phyloP scores from a whole-genome alignment of 345 rosid genomes.

The Brassica cretica region DNA sequence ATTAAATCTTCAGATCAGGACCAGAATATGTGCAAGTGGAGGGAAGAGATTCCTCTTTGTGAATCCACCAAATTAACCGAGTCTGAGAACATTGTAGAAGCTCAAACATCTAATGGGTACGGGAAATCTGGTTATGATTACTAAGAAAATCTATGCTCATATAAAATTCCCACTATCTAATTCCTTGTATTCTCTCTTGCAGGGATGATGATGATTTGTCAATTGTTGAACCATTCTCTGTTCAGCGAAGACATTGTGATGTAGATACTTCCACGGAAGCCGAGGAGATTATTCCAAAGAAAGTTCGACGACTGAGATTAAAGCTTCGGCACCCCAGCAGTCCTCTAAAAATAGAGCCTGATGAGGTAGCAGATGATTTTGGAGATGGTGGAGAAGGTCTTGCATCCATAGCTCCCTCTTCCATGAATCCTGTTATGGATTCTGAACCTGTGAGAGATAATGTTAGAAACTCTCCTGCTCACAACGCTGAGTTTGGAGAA shows the following conservation, averaged over 20 bases:
- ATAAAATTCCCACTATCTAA: slow-evolving; percentile 15
- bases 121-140: slow-evolving; percentile 34
- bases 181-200: slow-evolving; percentile 44
- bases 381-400: slow-evolving; percentile 32
- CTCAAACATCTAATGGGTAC: slow-evolving; percentile 44
- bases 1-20: slow-evolving; percentile 46
- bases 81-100: slow-evolving; percentile 38
- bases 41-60: slow-evolving; percentile 41
- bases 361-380: slow-evolving; percentile 40
- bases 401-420: slow-evolving; percentile 34
- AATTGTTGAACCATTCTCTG: slow-evolving; percentile 33
- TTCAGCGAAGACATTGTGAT: slow-evolving; percentile 33
- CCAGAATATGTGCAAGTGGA: slow-evolving; percentile 52
- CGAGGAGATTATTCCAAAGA: slow-evolving; percentile 49
- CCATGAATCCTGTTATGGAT: slow-evolving; percentile 34
- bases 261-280: slow-evolving; percentile 40
- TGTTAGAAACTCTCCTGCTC: slow-evolving; percentile 35
- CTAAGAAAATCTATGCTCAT: slow-evolving; percentile 3
- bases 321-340: slow-evolving; percentile 45
- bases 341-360: slow-evolving; percentile 41
- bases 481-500: slow-evolving; percentile 41
- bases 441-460: slow-evolving; percentile 37
- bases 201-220: slow-evolving; percentile 48
- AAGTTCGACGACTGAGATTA: slow-evolving; percentile 56
- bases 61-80: slow-evolving; percentile 31